A percentile compares a stretch with the other conserved stretches of the same genome.
Evolutionary conservation across 1,284 basidiomycete genomes (phyloP).

Genomic region (Trichosporon ovoides): DNA sequence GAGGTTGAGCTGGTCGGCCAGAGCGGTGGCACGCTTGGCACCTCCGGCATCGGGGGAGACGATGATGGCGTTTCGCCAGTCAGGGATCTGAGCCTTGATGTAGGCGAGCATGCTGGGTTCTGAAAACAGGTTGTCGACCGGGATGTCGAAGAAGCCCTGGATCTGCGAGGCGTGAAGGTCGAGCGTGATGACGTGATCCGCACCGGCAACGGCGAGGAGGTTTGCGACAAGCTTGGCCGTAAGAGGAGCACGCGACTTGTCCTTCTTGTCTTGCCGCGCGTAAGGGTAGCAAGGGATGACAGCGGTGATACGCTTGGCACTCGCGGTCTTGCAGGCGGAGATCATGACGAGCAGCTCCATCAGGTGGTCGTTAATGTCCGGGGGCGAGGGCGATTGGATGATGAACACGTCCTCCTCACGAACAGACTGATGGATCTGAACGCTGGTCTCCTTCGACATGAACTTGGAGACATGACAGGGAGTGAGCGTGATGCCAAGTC

Average conservation of each 20-base stretch:
- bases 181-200: constrained; percentile 98
- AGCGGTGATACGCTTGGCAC: constrained; percentile 91
- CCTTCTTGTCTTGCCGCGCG: constrained; percentile 96
- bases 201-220: constrained; percentile 92
- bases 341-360: constrained; percentile 55
- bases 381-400: constrained; percentile 61
- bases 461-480: constrained; percentile 92
- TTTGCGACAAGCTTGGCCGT: constrained; percentile 96
- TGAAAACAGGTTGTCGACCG: constrained; percentile 92
- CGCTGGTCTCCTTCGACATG: constrained; percentile 88
- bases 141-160: constrained; percentile 98
- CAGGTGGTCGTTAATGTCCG: constrained; percentile 51
- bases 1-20: constrained; percentile 91
- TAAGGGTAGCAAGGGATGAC: constrained; percentile 98
- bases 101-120: constrained; percentile 82
- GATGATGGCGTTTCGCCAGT: constrained; percentile 84
- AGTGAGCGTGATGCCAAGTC: constrained; percentile 84
- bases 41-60: constrained; percentile 97
- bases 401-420: constrained; percentile 98
- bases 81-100: constrained; percentile 80
- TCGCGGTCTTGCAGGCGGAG: constrained; percentile 90
- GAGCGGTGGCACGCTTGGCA: constrained; percentile 89
- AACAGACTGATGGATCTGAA: constrained; percentile 88
- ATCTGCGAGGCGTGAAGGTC: constrained; percentile 98
- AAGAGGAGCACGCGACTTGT: constrained; percentile 92